phyloP scores from a whole-genome alignment of 2,329 filamentous ascomycete genomes.

The Fusarium aywerte region DNA sequence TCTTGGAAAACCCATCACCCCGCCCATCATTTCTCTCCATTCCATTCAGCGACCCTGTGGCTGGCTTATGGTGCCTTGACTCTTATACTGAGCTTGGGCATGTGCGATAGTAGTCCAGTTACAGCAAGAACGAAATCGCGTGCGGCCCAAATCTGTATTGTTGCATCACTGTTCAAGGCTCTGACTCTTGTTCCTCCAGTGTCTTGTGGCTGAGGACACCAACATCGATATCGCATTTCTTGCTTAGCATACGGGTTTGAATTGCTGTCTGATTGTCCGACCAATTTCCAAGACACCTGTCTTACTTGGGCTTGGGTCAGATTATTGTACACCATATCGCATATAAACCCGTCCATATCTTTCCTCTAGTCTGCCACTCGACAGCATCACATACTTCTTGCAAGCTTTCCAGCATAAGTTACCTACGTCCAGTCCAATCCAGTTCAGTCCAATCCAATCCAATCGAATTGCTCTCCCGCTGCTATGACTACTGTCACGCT shows the following conservation, averaged over 20 bases:
- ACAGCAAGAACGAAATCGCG: constrained; percentile 38
- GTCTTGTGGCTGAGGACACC: constrained; percentile 28
- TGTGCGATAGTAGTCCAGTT: constrained; percentile 36
- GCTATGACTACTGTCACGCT: constrained; percentile 67
- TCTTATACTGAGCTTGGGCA: constrained; percentile 35
- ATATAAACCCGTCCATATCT: constrained; percentile 21
- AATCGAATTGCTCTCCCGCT: constrained; percentile 17
- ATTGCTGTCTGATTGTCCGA: constrained; percentile 23
- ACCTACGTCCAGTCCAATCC: neutral
- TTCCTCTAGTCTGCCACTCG: constrained; percentile 8
- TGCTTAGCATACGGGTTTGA: constrained; percentile 19
- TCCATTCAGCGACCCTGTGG: constrained; percentile 29
- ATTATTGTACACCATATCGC: constrained; percentile 29
- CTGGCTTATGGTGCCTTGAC: constrained; percentile 28
- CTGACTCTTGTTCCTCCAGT: constrained; percentile 31
- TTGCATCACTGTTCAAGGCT: constrained; percentile 24
- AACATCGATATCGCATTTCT: constrained; percentile 26
- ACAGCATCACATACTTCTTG: constrained; percentile 13
- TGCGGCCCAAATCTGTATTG: constrained; percentile 31
- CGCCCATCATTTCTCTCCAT: constrained; percentile 24
- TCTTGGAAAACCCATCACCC: constrained; percentile 3
- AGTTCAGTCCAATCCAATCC: neutral
- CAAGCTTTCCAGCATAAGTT: constrained; percentile 16
- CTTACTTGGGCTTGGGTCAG: constrained; percentile 6
- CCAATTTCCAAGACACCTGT: constrained; percentile 20